These are phyloP conservation scores for Helenozyma rhizophorensis DNA, from an alignment of 805 yeast species.

Conservation along the genomic window DNA sequence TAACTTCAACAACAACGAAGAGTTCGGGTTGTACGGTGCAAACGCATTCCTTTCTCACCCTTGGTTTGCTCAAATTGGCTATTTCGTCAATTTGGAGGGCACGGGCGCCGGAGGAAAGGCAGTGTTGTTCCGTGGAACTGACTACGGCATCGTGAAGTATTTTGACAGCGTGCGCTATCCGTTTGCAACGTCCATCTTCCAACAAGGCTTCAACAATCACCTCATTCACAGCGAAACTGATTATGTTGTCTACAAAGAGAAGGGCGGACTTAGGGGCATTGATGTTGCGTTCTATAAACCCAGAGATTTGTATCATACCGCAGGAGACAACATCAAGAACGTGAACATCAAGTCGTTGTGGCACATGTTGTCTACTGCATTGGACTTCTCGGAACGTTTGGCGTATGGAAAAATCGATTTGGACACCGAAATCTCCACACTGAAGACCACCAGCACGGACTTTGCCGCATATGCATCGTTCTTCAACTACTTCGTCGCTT, in stretches of 20 bases:
- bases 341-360: constrained; percentile 67
- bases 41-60: constrained; percentile 66
- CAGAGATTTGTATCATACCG: constrained; percentile 78
- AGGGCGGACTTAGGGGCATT: constrained; percentile 71
- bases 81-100: constrained; percentile 82
- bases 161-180: constrained; percentile 58
- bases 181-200: constrained; percentile 75
- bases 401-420: constrained; percentile 28
- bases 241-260: constrained; percentile 61
- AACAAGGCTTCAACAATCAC: constrained; percentile 76
- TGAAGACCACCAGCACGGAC: constrained; percentile 22
- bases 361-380: constrained; percentile 75
- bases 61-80: constrained; percentile 59
- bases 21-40: constrained; percentile 83
- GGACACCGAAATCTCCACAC: constrained; percentile 17
- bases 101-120: constrained; percentile 91
- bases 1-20: constrained; percentile 88
- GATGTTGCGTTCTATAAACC: constrained; percentile 90
- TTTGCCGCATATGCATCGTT: constrained; percentile 64
- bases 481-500: constrained; percentile 52
- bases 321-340: constrained; percentile 61
- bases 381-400: constrained; percentile 53
- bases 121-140: constrained; percentile 77
- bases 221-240: constrained; percentile 80
- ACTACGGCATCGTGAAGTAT: constrained; percentile 61